These are phyloP conservation scores for Trichophyton benhamiae DNA, from an alignment of 2,329 filamentous ascomycete genomes.

Conservation along the genomic window DNA sequence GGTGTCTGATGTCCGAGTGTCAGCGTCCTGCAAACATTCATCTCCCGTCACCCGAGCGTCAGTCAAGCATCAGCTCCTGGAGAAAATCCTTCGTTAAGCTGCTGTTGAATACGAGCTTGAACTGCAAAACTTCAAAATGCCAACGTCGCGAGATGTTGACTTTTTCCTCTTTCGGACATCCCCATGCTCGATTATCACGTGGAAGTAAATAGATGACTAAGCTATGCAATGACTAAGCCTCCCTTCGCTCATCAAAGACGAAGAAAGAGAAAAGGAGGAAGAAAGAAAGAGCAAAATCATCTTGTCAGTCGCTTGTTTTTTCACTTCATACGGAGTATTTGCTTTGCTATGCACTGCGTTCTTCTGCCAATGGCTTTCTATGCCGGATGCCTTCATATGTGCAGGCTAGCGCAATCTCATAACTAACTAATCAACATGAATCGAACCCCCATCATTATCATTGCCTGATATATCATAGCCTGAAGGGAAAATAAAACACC, in stretches of 20 bases:
- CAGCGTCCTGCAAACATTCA: background rate
- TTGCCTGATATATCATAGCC: background rate
- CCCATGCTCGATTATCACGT: background rate
- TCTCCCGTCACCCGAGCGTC: background rate
- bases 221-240: background rate
- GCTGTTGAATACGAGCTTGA: background rate
- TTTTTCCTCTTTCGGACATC: background rate
- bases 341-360: background rate
- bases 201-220: background rate
- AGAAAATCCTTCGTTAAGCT: background rate
- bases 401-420: background rate
- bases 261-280: too few species aligned
- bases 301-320: background rate
- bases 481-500: too few species aligned
- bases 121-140: background rate
- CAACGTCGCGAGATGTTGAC: background rate
- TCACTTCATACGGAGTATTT: too few species aligned
- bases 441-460: background rate
- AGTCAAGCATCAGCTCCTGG: background rate
- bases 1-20: background rate
- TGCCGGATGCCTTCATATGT: conserved; percentile 1
- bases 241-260: too few species aligned
- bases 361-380: background rate
- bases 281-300: background rate
- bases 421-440: background rate